Evolutionary conservation across 805 yeast species (phyloP), one percentile per base, ranked within the genome.

Genomic region (Yarrowia sp.): DNA sequence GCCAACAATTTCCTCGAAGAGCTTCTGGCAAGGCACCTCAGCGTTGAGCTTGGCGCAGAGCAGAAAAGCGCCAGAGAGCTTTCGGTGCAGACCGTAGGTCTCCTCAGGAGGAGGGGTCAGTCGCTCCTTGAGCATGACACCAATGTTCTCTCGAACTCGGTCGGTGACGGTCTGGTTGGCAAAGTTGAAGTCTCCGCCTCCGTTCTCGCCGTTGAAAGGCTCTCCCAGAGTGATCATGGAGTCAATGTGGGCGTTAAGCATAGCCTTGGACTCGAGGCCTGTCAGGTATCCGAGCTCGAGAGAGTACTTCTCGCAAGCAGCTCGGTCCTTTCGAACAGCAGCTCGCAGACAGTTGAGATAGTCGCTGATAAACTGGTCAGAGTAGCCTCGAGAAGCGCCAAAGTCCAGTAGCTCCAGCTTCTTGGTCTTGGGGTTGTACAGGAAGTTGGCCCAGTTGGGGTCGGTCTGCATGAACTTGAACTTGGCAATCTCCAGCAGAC

Each of bases 401-500:
- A 95, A 95, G 79, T 95, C 99, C 67, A 95, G 81, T 69, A 95
- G 82, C 78, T 94, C 98, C 69, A 95, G 86, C 77, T 89, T 87
- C 35, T 85, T 79, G 1, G 92, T 87, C n/a, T 80, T 73, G 42
- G 82, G 82, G 75, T 95, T 92, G 80, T 90, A 92, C 70, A 95
- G 79, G 80, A 95, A 95, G 78, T 95, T 95, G 55, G 99, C 98
- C 99, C 99, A 95, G 78, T 95, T 95, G 65, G 99, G 99, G 80
- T 95, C 99, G 0, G 98, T 94, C 80, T 95, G 99, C 99, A 95
- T 95, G 80, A 89, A 94, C 74, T 85, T 85, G 81, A 89, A 93
- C 73, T 85, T 81, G 14, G 92, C 91, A 77, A 95, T 90, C 79
- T 95, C 99, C 73, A 85, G 82, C 59, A 95, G 80, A 75, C 97